Percentiles rank a stretch among this genome's conserved stretches.
These are phyloP conservation scores for Fraxinus paxiana DNA, from an alignment of 305 asterid species.

Conservation along the genomic window DNA sequence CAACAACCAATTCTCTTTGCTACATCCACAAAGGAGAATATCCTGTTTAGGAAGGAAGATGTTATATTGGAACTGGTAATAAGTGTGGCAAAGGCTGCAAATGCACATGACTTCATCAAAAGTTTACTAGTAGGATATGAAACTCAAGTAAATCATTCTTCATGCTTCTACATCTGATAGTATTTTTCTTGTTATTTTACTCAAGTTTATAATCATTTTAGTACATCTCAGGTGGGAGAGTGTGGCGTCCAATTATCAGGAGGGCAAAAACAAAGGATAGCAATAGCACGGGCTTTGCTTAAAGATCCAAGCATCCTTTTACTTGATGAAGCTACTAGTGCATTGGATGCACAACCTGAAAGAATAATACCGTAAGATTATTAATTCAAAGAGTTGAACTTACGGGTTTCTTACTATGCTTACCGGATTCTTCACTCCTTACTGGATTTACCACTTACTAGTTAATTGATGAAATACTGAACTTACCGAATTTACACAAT, in stretches of 20 bases:
- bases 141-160: conserved; percentile 42
- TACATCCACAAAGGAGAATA: conserved; percentile 55
- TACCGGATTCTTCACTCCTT: too few species aligned
- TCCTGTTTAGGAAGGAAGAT: conserved; percentile 55
- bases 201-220: not conserved
- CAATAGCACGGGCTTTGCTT: conserved; percentile 64
- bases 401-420: too few species aligned
- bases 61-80: conserved; percentile 44
- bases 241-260: conserved; percentile 61
- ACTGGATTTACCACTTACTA: too few species aligned
- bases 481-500: too few species aligned
- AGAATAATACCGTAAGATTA: conserved; percentile 25
- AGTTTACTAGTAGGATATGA: conserved; percentile 51
- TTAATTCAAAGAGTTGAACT: too few species aligned
- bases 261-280: conserved; percentile 65
- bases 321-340: conserved; percentile 70
- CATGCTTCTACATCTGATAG: not conserved
- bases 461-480: too few species aligned
- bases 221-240: conserved; percentile 53
- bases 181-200: not conserved
- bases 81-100: conserved; percentile 51
- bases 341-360: conserved; percentile 60
- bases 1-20: conserved; percentile 69
- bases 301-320: conserved; percentile 55
- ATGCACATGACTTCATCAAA: conserved; percentile 56